Percentiles rank a stretch among this genome's conserved stretches.
These are phyloP conservation scores for Xylaria sp. DNA, from an alignment of 2,329 filamentous ascomycete species.

Conservation along the genomic window DNA sequence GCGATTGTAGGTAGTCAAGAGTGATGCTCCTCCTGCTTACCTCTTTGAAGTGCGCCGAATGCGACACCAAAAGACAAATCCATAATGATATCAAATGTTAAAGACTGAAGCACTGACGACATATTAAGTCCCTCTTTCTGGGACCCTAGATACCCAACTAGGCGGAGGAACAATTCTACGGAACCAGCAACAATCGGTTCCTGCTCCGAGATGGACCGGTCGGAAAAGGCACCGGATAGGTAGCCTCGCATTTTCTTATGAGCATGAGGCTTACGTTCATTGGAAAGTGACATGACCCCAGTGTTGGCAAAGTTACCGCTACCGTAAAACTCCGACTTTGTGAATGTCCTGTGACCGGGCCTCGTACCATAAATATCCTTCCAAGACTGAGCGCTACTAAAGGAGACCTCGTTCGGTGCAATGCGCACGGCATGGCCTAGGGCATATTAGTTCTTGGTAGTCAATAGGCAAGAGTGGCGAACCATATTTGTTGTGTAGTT, in stretches of 20 bases:
- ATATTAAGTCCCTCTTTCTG: too few relatives aligned
- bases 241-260: conserved; percentile 9
- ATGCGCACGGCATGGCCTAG: conserved; percentile 6
- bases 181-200: not conserved
- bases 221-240: conserved; percentile 11
- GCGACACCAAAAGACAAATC: too few relatives aligned
- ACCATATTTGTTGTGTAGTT: conserved; percentile 6
- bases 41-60: too few relatives aligned
- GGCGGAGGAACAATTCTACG: not conserved
- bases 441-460: not conserved
- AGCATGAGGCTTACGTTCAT: not conserved
- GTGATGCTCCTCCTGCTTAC: too few relatives aligned
- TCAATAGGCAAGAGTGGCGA: not conserved
- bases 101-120: too few relatives aligned
- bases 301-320: too few relatives aligned
- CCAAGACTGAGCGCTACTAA: conserved; percentile 4
- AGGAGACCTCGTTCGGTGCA: conserved; percentile 16
- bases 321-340: too few relatives aligned
- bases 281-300: too few relatives aligned
- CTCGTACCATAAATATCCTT: conserved; percentile 4
- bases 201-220: conserved; percentile 1
- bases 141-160: too few relatives aligned
- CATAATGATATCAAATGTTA: too few relatives aligned
- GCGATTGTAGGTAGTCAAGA: too few relatives aligned
- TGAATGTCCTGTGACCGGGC: not conserved